Evolutionary conservation across 2,329 filamentous ascomycete genomes (phyloP).

Genomic region (Penicillium sp.): DNA sequence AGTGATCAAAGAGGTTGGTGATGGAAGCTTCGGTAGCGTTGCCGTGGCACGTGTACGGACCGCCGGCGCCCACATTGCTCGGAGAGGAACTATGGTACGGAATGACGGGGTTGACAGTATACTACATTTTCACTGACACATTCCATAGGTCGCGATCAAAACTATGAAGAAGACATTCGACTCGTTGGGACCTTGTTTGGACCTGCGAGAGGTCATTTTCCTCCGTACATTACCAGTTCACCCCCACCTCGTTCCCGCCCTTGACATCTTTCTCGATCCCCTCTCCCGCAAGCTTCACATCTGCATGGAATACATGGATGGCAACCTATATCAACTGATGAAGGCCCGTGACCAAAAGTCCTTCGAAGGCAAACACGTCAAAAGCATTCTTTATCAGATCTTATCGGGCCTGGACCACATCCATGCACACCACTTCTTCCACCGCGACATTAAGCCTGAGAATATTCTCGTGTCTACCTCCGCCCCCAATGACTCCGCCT

Average conservation of each 20-base stretch:
- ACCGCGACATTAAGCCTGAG: constrained; percentile 98
- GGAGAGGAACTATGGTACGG: constrained; percentile 86
- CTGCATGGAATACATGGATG: constrained; percentile 99
- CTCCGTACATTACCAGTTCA: constrained; percentile 82
- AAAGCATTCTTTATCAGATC: constrained; percentile 97
- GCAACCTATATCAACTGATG: constrained; percentile 98
- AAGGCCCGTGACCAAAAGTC: constrained; percentile 95
- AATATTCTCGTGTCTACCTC: constrained; percentile 97
- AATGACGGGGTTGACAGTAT: constrained; percentile 9
- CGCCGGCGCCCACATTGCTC: constrained; percentile 81
- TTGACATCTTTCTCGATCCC: constrained; percentile 97
- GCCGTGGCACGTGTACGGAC: constrained; percentile 85
- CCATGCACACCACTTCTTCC: constrained; percentile 94
- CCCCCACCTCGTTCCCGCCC: constrained; percentile 87
- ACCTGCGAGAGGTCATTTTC: constrained; percentile 96
- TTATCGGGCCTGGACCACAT: constrained; percentile 95
- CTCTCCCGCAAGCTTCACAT: constrained; percentile 96
- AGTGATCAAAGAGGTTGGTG: constrained; percentile 94
- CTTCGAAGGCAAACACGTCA: constrained; percentile 84
- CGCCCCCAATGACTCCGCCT: constrained; percentile 78
- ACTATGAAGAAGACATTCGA: constrained; percentile 99
- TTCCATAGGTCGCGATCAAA: constrained; percentile 84
- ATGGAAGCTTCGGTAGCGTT: constrained; percentile 97
- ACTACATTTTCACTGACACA: constrained; percentile 13
- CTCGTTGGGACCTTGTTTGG: constrained; percentile 81